Base-by-base conservation (phyloP, 225 moss, liverwort and hornwort species). In the Polytrichum commune region DNA sequence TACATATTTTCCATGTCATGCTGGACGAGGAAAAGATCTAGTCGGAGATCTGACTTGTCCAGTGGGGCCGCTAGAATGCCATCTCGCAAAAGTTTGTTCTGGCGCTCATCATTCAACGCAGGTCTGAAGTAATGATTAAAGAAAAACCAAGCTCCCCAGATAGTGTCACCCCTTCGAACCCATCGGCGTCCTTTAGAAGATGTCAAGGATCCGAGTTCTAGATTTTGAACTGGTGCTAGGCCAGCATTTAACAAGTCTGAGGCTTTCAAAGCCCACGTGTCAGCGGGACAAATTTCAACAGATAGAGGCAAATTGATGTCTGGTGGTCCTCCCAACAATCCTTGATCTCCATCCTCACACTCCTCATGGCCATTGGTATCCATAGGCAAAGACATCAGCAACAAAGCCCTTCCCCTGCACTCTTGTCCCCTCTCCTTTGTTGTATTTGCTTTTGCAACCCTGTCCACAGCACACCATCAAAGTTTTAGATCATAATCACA, bases 1-100 rank as follows among this genome's bases (percentile, higher is more conserved):
- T 92, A 92, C 92, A 92, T 92, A 62, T 92, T 92, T 65, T 92
- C 92, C 90, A 92, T 92, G 80, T 92, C 92, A 76, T 92, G 92
- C 88, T 92, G 92, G 56, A 92, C 92, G 20, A 92, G 77, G 70
- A 92, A 90, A 63, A 88, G 88, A 74, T 92, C 92, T 63, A 92
- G 70, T 60, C 92, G 90, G 72, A 92, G 66, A 81, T 92, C 90
- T 68, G 88, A 86, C 54, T 86, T 92, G 54, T 80, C 92, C 73
- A 88, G 46, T 29, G 86, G 88, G 73, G 77, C 74, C 29, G 79
- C 77, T 75, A 81, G 69, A 18, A 78, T 66, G 18, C 87, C 92
- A 53, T 85, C 85, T 62, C 88, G 78, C 29, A 73, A 69, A 71
- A 83, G 72, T 68, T 89, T 89, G 74, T 75, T 84, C 70, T 87